These are phyloP conservation scores for Neurospora sp. DNA, from an alignment of 495 filamentous ascomycete species.

Conservation along the genomic window DNA sequence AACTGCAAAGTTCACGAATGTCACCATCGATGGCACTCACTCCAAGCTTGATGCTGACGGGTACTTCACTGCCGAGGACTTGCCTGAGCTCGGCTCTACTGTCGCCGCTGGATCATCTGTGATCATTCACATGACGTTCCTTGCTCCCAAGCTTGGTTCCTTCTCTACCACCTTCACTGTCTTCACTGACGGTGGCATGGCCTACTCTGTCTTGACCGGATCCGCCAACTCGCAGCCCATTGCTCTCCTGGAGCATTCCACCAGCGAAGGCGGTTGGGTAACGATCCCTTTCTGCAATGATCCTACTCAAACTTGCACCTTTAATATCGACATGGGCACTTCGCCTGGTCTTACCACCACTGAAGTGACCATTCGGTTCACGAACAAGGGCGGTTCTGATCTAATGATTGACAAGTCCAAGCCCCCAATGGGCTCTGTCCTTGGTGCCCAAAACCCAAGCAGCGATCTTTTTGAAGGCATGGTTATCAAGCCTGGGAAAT, in stretches of 20 bases:
- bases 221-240: constrained; percentile 15
- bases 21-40: constrained; percentile 14
- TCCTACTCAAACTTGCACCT: constrained; percentile 7
- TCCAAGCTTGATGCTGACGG: constrained; percentile 10
- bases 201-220: constrained; percentile 17
- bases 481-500: constrained; percentile 15
- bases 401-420: constrained; percentile 20
- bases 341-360: constrained; percentile 5
- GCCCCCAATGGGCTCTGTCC: constrained; percentile 17
- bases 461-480: constrained; percentile 26
- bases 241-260: constrained; percentile 5
- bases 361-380: constrained; percentile 19
- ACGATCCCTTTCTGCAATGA: constrained; percentile 11
- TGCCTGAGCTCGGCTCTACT: constrained; percentile 16
- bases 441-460: constrained; percentile 20
- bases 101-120: constrained; percentile 17
- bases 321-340: constrained; percentile 11
- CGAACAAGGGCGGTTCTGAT: constrained; percentile 25
- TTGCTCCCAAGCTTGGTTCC: constrained; percentile 12
- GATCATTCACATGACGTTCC: constrained; percentile 20
- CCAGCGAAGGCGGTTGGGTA: constrained; percentile 4
- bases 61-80: constrained; percentile 20
- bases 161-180: constrained; percentile 17
- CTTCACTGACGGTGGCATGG: constrained; percentile 22
- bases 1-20: constrained; percentile 12